Percentiles rank a stretch among this genome's conserved stretches.
Conservation (phyloP, 768 basidiomycete species). For the Cystofilobasidium capitatum region DNA sequence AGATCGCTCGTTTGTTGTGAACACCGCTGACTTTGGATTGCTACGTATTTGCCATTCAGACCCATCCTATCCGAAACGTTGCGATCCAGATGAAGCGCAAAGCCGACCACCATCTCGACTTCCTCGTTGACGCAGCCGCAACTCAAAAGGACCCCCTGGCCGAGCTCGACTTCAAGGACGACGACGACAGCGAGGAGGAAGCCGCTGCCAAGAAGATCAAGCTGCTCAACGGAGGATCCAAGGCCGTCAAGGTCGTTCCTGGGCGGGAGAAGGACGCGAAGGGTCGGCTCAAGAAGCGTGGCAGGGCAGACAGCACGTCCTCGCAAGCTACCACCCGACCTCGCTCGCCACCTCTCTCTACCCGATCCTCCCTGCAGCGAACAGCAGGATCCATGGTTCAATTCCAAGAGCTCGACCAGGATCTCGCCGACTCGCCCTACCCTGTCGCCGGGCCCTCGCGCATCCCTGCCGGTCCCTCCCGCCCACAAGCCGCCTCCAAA, state of each 20-base stretch:
- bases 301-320: constrained; percentile 1
- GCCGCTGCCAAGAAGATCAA: constrained; percentile 1
- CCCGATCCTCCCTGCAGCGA: constrained; percentile 53
- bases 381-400: constrained; percentile 63
- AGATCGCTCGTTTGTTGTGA: constrained; percentile 3
- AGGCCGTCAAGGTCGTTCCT: constrained; percentile 20
- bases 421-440: constrained; percentile 17
- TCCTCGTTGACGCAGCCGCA: constrained; percentile 59
- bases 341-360: constrained; percentile 18
- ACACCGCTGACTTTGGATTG: background rate
- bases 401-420: constrained; percentile 50
- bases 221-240: constrained; percentile 4
- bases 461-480: constrained; percentile 3
- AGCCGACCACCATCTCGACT: constrained; percentile 72
- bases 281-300: constrained; percentile 4
- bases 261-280: constrained; percentile 27
- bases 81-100: constrained; percentile 72
- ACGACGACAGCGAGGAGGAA: constrained; percentile 24
- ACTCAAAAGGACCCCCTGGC: constrained; percentile 24
- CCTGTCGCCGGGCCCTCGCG: constrained; percentile 25
- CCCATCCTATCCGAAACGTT: constrained; percentile 75
- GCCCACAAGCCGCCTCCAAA: background rate
- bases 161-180: constrained; percentile 19
- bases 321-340: constrained; percentile 1
- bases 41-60: constrained; percentile 44